These are phyloP conservation scores for Puccinia hordei DNA, from an alignment of 1,284 basidiomycete genomes.

Conservation along the genomic window DNA sequence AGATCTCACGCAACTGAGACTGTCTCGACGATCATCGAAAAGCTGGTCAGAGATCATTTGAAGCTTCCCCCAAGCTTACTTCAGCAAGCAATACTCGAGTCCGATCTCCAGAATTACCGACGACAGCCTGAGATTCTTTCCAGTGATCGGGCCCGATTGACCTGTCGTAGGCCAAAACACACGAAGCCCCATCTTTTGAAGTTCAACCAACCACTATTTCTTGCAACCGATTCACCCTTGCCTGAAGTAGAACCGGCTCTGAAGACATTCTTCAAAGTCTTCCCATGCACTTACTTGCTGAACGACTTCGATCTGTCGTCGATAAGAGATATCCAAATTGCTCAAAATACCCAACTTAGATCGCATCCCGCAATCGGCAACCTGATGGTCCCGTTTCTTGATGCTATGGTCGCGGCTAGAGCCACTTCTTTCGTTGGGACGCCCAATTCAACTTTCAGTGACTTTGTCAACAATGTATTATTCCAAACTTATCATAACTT, in stretches of 20 bases:
- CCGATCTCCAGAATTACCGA: neutral
- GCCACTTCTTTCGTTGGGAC: slow-evolving; percentile 59
- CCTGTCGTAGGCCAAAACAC: slow-evolving; percentile 54
- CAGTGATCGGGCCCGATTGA: neutral
- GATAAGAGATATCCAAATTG: neutral
- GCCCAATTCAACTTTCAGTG: slow-evolving; percentile 66
- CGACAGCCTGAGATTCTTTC: neutral
- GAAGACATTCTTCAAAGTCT: slow-evolving; percentile 64
- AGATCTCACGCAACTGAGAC: slow-evolving; percentile 24
- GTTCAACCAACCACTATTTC: slow-evolving; percentile 69
- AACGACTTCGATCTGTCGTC: slow-evolving; percentile 63
- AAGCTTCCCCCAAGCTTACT: slow-evolving; percentile 9
- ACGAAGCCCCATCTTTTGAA: slow-evolving; percentile 57
- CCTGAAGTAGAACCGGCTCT: slow-evolving; percentile 63
- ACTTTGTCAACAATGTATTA: slow-evolving; percentile 69
- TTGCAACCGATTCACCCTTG: slow-evolving; percentile 68
- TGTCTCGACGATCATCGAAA: neutral
- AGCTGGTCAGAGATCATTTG: slow-evolving; percentile 28
- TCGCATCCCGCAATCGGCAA: slow-evolving; percentile 59
- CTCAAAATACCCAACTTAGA: slow-evolving; percentile 62
- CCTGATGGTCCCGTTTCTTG: slow-evolving; percentile 69
- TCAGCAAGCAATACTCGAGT: slow-evolving; percentile 8
- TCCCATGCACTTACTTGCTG: slow-evolving; percentile 72
- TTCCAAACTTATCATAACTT: slow-evolving; percentile 64
- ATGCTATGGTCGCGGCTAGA: slow-evolving; percentile 69